Evolutionary conservation across 441 rosid species (phyloP).

Genomic region (Syzygium syzygioides): DNA sequence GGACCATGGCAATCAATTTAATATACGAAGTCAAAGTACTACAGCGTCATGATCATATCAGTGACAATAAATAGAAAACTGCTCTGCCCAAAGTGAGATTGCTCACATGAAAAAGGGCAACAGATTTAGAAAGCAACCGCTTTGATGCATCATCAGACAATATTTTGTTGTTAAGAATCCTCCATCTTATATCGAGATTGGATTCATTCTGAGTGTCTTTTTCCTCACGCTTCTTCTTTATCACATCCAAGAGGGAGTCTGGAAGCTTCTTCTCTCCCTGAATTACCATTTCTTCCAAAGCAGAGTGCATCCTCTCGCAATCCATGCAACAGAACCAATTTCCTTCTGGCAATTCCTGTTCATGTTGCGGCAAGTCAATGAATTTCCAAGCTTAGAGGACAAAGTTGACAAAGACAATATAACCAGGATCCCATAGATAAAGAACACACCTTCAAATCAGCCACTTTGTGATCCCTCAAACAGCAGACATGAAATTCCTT

Average conservation of each 20-base stretch:
- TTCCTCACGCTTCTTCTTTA: slow-evolving; percentile 43
- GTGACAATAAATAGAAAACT: neutral
- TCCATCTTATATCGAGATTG: slow-evolving; percentile 74
- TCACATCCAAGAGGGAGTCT: slow-evolving; percentile 33
- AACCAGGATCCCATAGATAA: neutral
- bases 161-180: slow-evolving; percentile 63
- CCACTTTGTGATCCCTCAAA: slow-evolving; percentile 70
- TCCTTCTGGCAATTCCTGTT: slow-evolving; percentile 83
- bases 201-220: slow-evolving; percentile 22
- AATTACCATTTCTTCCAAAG: slow-evolving; percentile 45
- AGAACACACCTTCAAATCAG: slow-evolving; percentile 64
- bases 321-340: slow-evolving; percentile 79
- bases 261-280: slow-evolving; percentile 77
- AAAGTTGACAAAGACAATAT: neutral
- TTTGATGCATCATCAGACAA: slow-evolving; percentile 43
- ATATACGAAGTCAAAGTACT: neutral
- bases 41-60: neutral
- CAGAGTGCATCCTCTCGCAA: slow-evolving; percentile 47
- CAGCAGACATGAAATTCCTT: slow-evolving; percentile 95
- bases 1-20: neutral
- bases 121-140: slow-evolving; percentile 53
- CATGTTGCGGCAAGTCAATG: neutral
- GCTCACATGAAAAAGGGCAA: slow-evolving; percentile 76
- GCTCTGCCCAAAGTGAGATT: neutral
- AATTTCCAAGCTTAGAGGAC: slow-evolving; percentile 4